Base-by-base conservation (phyloP, 2,329 filamentous ascomycete species). In the Ascochyta koolunga region DNA sequence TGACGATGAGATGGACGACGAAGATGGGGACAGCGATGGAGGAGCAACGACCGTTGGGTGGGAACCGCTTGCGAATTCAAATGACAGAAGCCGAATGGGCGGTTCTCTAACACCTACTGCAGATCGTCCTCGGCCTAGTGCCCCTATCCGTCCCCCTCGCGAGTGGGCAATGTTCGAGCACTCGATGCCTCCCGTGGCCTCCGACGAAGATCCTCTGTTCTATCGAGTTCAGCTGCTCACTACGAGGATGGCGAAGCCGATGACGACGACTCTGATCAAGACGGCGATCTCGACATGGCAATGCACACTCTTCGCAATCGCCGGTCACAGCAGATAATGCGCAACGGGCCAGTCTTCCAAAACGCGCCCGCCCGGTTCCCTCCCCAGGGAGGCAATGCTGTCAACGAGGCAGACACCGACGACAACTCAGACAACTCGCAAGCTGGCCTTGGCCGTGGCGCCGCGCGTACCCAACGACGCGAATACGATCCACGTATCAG, bases 81-180 rank as follows among this genome's bases (percentile, higher is more conserved):
- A 75, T 76, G 72, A 76, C 65, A 74, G 74, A 77, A 66, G 68
- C 65, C 74, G 73, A 73, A 74, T 74, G 69, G 70, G 68, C 68
- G 73, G 75, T 71, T 77, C 74, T 77, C 75, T 78, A 74, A 78
- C 75, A 74, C 74, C 75, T 76, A 76, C 73, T 76, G 72, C 75
- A 78, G 76, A 76, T 77, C 73, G 73, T 70, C 73, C 72, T 50
- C 69, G 67, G 65, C 72, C 71, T 71, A 74, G 70, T 56, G 69
- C 68, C 63, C 65, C 69, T 27, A 75, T 75, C 51, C 73, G 72
- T 45, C 74, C 74, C 32, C 73, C 48, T 76, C 74, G 38, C 73
- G 74, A 59, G 62, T 64, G 44, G 71, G 68, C 46, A 71, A 69
- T 44, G 35, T 54, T 18, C 69, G 70, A 57, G 56, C 69, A 47